Evolutionary conservation across 345 rosid genomes (phyloP), one percentile per base, ranked within the genome.

Genomic region (Clausena lansium): DNA sequence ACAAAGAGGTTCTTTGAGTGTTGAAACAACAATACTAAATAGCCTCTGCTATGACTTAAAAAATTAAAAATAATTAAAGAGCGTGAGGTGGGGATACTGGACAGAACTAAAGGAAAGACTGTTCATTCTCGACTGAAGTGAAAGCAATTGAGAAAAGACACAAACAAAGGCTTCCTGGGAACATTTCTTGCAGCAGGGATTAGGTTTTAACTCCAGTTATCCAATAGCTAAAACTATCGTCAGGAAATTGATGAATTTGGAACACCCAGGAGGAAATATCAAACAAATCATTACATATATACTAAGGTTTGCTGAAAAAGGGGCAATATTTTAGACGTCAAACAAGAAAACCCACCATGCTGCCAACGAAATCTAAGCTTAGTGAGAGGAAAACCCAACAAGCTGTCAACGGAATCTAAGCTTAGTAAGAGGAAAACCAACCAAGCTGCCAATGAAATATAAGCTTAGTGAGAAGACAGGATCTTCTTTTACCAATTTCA

Each of bases 1-100:
- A 28, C 69, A n/a, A 75, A 65, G 28, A 82, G n/a, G 41, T 64
- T 25, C 35, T 50, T 35, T 2, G 19, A 76, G 72, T 17, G 64
- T 54, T 54, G 39, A 76, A 76, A 58, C 38, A 54, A 41, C 65
- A 35, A 35, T 10, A 41, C 25, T 2, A 58, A 70, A 45, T 19
- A 45, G 69, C 41, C 60, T 62, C 41, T 27, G 19, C 65, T 35
- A 24, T 24, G 13, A 72, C 62, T 52, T 27, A 50, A 5, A 50
- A 50, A 52, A 52, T 15, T 52, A 52, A 17, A 17, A 52, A 52
- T 52, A 17, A 45, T 14, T 45, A 55, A 8, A 20, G 22, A 52
- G 6, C 22, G 30, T 27, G 13, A 60, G 7, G 8, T n/a, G 28
- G 15, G 9, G 6, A 54, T 59, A 69, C 45, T 27, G 50, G 35